phyloP scores from a whole-genome alignment of 768 basidiomycete species.

The Lyophyllum atratum region DNA sequence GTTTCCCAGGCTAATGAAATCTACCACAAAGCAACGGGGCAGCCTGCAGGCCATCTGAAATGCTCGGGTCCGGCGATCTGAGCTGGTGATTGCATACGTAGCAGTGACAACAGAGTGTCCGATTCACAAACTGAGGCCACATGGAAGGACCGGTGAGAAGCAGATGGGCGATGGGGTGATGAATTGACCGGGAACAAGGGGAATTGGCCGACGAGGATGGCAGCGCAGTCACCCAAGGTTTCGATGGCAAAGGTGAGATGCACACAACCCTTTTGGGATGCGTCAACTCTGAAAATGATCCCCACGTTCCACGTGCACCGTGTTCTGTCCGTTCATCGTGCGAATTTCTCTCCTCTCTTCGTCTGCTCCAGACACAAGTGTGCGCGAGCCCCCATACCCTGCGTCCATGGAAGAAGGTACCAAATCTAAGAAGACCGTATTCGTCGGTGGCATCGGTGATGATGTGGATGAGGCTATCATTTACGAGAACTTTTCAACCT shows the following conservation, averaged over 20 bases:
- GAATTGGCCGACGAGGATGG: neutral
- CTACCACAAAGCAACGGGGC: neutral
- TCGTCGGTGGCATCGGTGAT: constrained; percentile 81
- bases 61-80: constrained; percentile 6
- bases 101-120: neutral
- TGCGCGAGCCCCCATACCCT: neutral
- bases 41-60: neutral
- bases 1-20: constrained; percentile 33
- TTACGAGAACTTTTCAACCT: constrained; percentile 81
- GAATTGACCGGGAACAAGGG: neutral
- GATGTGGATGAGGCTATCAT: constrained; percentile 80
- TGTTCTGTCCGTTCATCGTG: constrained; percentile 37
- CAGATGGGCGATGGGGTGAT: neutral
- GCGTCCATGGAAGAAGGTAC: constrained; percentile 76
- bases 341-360: constrained; percentile 36
- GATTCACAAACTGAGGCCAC: constrained; percentile 1
- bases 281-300: constrained; percentile 14
- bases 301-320: constrained; percentile 28
- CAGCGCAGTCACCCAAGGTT: neutral
- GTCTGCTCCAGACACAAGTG: constrained; percentile 10
- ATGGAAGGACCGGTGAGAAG: constrained; percentile 9
- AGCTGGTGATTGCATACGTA: neutral
- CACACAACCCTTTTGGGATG: constrained; percentile 23
- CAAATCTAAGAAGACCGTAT: constrained; percentile 84
- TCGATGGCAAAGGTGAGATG: constrained; percentile 22